phyloP scores from a whole-genome alignment of 2,329 filamentous ascomycete genomes.

The Lachnellula arida region DNA sequence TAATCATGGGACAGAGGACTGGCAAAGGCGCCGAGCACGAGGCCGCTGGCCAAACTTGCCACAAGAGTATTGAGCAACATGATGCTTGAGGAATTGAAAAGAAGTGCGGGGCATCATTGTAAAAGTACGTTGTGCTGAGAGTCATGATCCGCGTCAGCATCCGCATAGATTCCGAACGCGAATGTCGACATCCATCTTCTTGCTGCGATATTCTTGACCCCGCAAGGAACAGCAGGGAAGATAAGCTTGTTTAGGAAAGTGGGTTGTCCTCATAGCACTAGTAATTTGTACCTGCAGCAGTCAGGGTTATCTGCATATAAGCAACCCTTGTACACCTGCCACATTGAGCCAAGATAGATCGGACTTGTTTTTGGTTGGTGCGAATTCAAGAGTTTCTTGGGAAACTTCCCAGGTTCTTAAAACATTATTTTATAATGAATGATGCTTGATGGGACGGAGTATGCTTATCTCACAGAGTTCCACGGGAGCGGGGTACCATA shows the following conservation, averaged over 20 bases:
- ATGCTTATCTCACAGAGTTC: too few species aligned
- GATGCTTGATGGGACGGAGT: too few species aligned
- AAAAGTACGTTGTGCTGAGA: not conserved
- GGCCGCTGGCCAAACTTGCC: slow-evolving; percentile 12
- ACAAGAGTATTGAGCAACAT: slow-evolving; percentile 21
- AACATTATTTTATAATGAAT: too few species aligned
- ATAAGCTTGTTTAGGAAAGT: slow-evolving; percentile 4
- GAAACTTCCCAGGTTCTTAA: too few species aligned
- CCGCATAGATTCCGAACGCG: not conserved
- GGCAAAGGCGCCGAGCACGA: slow-evolving; percentile 15
- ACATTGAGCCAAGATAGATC: not conserved
- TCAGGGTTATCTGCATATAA: not conserved
- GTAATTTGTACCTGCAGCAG: not conserved
- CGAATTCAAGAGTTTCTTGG: too few species aligned
- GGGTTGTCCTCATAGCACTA: not conserved
- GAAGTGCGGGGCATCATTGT: not conserved
- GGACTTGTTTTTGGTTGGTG: not conserved
- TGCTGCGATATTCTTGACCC: not conserved
- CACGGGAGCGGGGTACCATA: too few species aligned
- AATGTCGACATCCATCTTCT: not conserved
- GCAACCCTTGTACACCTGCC: not conserved
- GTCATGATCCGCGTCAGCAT: not conserved
- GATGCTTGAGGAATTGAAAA: not conserved
- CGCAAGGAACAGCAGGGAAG: not conserved
- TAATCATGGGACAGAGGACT: slow-evolving; percentile 7